Base-by-base conservation (phyloP, 1,284 basidiomycete genomes). In the Pseudozyma pruni region DNA sequence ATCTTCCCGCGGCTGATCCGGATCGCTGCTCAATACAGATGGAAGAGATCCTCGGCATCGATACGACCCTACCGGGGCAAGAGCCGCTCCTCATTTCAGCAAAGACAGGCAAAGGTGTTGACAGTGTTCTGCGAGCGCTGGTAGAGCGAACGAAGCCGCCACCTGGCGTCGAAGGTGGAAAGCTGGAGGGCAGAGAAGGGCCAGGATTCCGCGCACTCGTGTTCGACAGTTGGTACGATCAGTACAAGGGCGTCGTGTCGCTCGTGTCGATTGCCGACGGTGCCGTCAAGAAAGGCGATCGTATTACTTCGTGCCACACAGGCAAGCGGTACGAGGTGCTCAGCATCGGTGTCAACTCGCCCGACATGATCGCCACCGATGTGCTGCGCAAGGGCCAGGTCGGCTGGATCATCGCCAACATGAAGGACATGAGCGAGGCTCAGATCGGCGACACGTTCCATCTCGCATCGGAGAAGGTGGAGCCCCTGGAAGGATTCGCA, bases 351-450 rank as follows among this genome's bases (percentile, higher is more conserved):
- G 88, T 98, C 60, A 90, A 97, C 87, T 87, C 95, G 80, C 96
- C 95, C 1, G 72, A 71, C 23, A 72, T 78, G 39, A 46, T 72
- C 2, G 54, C 59, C 56, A 83, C 41, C 60, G 75, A 72, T 22
- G 86, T 87, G 42, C 84, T 98, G 49, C 86, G 87, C 46, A 89
- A 92, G 44, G 94, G 94, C 3, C 94, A 97, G 85, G 94, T 97
- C 16, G 94, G 94, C 19, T 79, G 78, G 78, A 61, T 80, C 40
- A 74, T 79, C 2, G 97, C 94, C 83, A 97, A 93, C 79, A 98
- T 98, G 95, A 98, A 98, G 83, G 91, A 98, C 77, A 92, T 92
- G 14, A 89, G 90, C n/a, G 95, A 98, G 86, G 94, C 94, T 22
- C 90, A 91, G 78, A 90, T 97, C 54, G 96, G 96, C 32, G 96